phyloP scores from a whole-genome alignment of 2,329 filamentous ascomycete species.

The Sporothrix pseudoabietina region DNA sequence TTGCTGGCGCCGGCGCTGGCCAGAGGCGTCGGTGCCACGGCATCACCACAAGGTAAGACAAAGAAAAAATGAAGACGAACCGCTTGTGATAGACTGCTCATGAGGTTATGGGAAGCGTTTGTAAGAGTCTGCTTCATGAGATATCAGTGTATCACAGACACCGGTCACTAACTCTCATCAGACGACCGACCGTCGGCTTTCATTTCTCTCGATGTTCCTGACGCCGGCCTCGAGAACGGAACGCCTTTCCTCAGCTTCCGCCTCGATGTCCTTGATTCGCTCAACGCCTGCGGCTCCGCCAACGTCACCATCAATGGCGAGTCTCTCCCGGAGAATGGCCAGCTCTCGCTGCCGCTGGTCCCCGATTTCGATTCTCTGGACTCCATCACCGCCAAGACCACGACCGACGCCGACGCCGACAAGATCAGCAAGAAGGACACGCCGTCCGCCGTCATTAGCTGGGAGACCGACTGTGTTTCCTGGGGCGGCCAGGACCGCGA shows the following conservation, averaged over 20 bases:
- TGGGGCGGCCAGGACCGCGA: conserved; percentile 46
- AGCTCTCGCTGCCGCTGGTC: conserved; percentile 47
- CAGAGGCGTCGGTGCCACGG: conserved; percentile 36
- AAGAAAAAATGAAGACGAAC: neutral
- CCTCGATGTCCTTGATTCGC: conserved; percentile 51
- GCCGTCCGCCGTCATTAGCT: conserved; percentile 48
- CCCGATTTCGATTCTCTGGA: conserved; percentile 36
- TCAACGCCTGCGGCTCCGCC: conserved; percentile 50
- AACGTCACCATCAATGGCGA: conserved; percentile 54
- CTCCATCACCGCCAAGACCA: neutral
- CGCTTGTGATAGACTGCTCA: neutral
- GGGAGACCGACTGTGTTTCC: conserved; percentile 52
- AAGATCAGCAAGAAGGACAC: conserved; percentile 18
- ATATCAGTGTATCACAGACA: too few relatives aligned
- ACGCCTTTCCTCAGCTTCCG: conserved; percentile 42
- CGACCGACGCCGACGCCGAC: neutral
- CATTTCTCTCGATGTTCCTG: conserved; percentile 37
- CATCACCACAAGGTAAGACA: conserved; percentile 32
- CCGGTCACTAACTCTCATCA: conserved; percentile 1
- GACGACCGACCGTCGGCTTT: conserved; percentile 36
- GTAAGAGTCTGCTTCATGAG: neutral
- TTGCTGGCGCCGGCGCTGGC: conserved; percentile 44
- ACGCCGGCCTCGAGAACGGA: conserved; percentile 24
- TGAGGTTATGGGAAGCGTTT: neutral
- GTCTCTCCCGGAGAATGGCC: conserved; percentile 47